Conservation (phyloP, 306 rosid genomes). For the Aeschynomene evenia region DNA sequence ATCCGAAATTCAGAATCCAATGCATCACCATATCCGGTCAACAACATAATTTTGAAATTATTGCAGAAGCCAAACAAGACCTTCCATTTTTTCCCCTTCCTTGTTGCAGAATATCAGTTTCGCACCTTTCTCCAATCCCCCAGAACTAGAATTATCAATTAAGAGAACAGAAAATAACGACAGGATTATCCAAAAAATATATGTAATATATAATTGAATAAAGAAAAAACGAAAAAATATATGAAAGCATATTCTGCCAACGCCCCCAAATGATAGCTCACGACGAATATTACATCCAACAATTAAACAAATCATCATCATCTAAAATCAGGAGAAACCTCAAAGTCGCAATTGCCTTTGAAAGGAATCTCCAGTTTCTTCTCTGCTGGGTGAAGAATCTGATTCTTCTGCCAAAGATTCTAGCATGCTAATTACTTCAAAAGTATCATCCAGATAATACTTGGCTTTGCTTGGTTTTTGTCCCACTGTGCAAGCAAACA, state of each 20-base stretch:
- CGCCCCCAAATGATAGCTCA: conserved; percentile 36
- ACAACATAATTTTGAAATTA: neutral
- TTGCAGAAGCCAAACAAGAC: neutral
- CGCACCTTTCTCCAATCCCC: conserved; percentile 14
- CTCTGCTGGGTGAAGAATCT: conserved; percentile 28
- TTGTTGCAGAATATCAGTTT: conserved; percentile 8
- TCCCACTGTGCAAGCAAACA: conserved; percentile 78
- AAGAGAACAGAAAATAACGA: conserved; percentile 20
- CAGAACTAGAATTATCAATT: conserved; percentile 26
- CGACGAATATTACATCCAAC: conserved; percentile 46
- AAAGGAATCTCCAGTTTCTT: conserved; percentile 40
- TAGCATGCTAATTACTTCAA: conserved; percentile 67
- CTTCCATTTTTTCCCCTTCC: conserved; percentile 18
- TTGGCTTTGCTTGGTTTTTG: conserved; percentile 87
- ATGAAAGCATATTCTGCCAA: conserved; percentile 36
- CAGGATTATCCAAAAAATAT: conserved; percentile 40
- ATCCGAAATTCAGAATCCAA: neutral
- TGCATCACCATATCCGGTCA: neutral
- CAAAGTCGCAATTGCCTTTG: conserved; percentile 29
- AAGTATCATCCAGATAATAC: conserved; percentile 65
- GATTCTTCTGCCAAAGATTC: conserved; percentile 62
- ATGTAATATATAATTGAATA: conserved; percentile 31
- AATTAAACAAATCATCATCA: conserved; percentile 21
- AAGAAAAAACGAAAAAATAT: conserved; percentile 10
- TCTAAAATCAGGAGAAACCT: conserved; percentile 35